These are phyloP conservation scores for Wickerhamomyces mucosus DNA, from an alignment of 805 yeast species.

Conservation along the genomic window DNA sequence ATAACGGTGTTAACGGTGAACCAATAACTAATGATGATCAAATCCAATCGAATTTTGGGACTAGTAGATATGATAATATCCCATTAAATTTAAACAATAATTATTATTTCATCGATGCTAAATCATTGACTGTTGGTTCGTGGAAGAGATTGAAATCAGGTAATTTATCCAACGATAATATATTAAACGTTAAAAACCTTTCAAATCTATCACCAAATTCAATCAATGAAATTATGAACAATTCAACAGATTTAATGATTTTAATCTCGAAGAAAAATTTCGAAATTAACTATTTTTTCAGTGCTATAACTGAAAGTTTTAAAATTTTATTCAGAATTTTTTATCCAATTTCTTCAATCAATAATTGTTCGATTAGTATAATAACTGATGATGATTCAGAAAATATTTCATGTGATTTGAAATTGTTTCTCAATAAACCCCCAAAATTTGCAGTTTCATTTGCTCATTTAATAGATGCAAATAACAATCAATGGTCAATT, in stretches of 20 bases:
- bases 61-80: slow-evolving; percentile 27
- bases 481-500: slow-evolving; percentile 63
- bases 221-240: slow-evolving; percentile 51
- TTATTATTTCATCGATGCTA: slow-evolving; percentile 59
- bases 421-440: slow-evolving; percentile 42
- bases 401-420: slow-evolving; percentile 31
- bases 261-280: slow-evolving; percentile 59
- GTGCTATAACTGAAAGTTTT: slow-evolving; percentile 54
- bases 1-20: slow-evolving; percentile 4
- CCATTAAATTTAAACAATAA: slow-evolving; percentile 54
- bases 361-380: slow-evolving; percentile 46
- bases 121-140: slow-evolving; percentile 62
- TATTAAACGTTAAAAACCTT: slow-evolving; percentile 32
- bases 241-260: slow-evolving; percentile 60
- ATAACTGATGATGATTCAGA: not conserved
- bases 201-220: slow-evolving; percentile 61
- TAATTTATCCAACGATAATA: slow-evolving; percentile 27
- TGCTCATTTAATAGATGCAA: slow-evolving; percentile 39
- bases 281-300: slow-evolving; percentile 71
- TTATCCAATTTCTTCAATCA: slow-evolving; percentile 53
- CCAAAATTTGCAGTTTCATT: slow-evolving; percentile 78
- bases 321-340: slow-evolving; percentile 66
- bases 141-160: slow-evolving; percentile 79
- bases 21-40: not conserved
- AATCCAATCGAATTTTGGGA: slow-evolving; percentile 4